Conservation (phyloP, 495 filamentous ascomycete genomes). For the Penicillium argentinense region DNA sequence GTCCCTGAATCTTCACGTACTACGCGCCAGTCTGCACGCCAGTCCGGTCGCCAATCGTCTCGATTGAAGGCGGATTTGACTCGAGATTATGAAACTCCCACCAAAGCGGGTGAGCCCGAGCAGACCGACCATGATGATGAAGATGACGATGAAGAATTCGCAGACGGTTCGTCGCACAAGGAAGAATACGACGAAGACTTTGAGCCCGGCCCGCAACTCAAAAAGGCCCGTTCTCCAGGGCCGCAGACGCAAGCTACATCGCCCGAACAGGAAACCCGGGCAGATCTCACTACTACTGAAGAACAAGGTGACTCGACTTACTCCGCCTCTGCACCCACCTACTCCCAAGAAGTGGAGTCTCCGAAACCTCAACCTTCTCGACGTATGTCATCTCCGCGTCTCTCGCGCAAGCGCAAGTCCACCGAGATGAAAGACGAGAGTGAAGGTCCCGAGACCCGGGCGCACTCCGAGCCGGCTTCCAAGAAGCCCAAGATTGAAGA, state of each 20-base stretch:
- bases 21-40: conserved; percentile 38
- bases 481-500: conserved; percentile 39
- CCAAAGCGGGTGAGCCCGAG: conserved; percentile 15
- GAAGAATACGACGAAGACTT: conserved; percentile 3
- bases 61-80: conserved; percentile 28
- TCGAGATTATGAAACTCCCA: conserved; percentile 18
- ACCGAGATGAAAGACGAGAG: conserved; percentile 26
- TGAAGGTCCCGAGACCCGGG: conserved; percentile 7
- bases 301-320: background rate
- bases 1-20: conserved; percentile 41
- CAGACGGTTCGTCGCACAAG: background rate
- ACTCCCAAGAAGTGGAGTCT: background rate
- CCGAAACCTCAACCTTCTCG: background rate
- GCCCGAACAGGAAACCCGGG: background rate
- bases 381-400: conserved; percentile 13
- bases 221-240: background rate
- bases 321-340: background rate
- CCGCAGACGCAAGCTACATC: background rate
- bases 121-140: conserved; percentile 10
- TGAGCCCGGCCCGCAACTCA: conserved; percentile 6
- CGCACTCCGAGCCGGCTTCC: conserved; percentile 11
- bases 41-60: conserved; percentile 35
- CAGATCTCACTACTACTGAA: background rate
- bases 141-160: background rate
- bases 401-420: conserved; percentile 34